phyloP scores from a whole-genome alignment of 495 filamentous ascomycete genomes.

The Clavariopsis aquatica region DNA sequence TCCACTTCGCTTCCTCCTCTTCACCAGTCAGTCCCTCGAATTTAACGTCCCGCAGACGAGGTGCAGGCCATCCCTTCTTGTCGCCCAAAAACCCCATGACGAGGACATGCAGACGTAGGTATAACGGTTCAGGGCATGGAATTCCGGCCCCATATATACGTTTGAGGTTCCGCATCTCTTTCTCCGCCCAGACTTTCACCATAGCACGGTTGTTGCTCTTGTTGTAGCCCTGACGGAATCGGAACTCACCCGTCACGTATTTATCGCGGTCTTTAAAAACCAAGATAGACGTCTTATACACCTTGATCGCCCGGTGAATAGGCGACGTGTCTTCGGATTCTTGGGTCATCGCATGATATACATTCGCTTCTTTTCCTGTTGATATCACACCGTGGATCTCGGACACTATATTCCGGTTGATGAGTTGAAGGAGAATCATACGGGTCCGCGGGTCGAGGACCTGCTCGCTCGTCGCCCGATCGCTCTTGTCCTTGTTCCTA shows the following conservation, averaged over 20 bases:
- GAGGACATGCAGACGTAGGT: slow-evolving; percentile 84
- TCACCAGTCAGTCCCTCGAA: slow-evolving; percentile 50
- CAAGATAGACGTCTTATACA: slow-evolving; percentile 95
- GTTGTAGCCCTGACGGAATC: slow-evolving; percentile 79
- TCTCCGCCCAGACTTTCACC: slow-evolving; percentile 98
- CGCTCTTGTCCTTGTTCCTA: slow-evolving; percentile 71
- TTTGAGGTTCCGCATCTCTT: slow-evolving; percentile 92
- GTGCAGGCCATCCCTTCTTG: slow-evolving; percentile 80
- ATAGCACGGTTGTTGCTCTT: slow-evolving; percentile 91
- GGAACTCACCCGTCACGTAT: slow-evolving; percentile 89
- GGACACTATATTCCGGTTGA: slow-evolving; percentile 78
- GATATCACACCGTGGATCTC: slow-evolving; percentile 90
- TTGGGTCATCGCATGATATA: slow-evolving; percentile 74
- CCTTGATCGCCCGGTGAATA: slow-evolving; percentile 82
- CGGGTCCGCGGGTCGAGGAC: slow-evolving; percentile 90
- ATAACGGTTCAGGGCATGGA: slow-evolving; percentile 83
- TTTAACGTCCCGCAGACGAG: slow-evolving; percentile 75
- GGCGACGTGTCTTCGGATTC: slow-evolving; percentile 49
- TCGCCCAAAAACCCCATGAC: slow-evolving; percentile 93
- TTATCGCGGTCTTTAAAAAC: slow-evolving; percentile 96
- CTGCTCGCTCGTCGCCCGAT: slow-evolving; percentile 89
- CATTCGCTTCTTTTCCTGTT: slow-evolving; percentile 97
- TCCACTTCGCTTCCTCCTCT: slow-evolving; percentile 65
- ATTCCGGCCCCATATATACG: slow-evolving; percentile 81
- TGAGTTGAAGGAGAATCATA: slow-evolving; percentile 93